Conservation (phyloP, 208 protist genomes). For the Trypanosoma boissoni region DNA sequence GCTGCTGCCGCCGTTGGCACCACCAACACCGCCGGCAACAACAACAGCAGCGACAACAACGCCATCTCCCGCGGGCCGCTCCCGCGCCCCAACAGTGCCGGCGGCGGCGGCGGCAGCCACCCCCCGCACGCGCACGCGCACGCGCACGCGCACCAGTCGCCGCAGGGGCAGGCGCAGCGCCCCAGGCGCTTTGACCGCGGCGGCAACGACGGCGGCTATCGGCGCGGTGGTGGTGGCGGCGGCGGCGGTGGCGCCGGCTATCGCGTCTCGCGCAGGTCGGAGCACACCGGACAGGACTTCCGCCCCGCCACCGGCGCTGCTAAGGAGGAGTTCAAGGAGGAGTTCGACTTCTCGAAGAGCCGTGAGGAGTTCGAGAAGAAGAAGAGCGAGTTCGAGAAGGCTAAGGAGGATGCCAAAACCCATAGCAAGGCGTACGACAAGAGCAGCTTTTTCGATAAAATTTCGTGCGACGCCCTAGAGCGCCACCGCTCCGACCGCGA, state of each 20-base stretch:
- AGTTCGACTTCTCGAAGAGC: slow-evolving; percentile 88
- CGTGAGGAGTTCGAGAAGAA: slow-evolving; percentile 90
- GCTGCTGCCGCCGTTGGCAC: slow-evolving; percentile 11
- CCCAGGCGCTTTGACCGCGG: slow-evolving; percentile 22
- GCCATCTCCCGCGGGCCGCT: too few species aligned
- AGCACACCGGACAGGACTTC: slow-evolving; percentile 90
- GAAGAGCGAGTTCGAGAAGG: slow-evolving; percentile 87
- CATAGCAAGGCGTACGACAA: slow-evolving; percentile 81
- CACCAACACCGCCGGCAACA: slow-evolving; percentile 16
- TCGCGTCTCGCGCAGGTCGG: slow-evolving; percentile 47
- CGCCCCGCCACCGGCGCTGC: slow-evolving; percentile 42
- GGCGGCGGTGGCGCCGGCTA: slow-evolving; percentile 28
- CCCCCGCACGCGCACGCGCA: slow-evolving; percentile 25
- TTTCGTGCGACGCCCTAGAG: slow-evolving; percentile 80
- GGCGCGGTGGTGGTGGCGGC: slow-evolving; percentile 22
- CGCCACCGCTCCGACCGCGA: slow-evolving; percentile 56
- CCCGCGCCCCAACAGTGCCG: slow-evolving; percentile 14
- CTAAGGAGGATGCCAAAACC: slow-evolving; percentile 73
- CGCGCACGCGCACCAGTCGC: slow-evolving; percentile 1
- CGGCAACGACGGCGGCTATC: slow-evolving; percentile 30
- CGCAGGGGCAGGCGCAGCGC: slow-evolving; percentile 25
- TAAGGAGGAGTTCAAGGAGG: slow-evolving; percentile 84
- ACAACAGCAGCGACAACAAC: slow-evolving; percentile 29
- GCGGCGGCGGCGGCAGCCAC: slow-evolving; percentile 11
- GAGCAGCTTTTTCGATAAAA: slow-evolving; percentile 86